Conservation (phyloP, 805 yeast species). For the Metschnikowia matae region DNA sequence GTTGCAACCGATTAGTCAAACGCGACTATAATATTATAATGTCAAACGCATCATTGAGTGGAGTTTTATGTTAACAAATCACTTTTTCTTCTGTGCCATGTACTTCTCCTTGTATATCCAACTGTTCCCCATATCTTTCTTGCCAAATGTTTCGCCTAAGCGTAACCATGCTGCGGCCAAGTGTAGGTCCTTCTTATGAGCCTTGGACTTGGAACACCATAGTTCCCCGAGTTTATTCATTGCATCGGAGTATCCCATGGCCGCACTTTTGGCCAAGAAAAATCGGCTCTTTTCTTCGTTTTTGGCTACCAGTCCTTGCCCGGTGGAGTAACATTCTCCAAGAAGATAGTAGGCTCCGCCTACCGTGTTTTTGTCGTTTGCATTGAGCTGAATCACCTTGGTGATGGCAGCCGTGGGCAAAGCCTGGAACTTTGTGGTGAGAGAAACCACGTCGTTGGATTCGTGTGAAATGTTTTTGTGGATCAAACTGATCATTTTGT, state of each 20-base stretch:
- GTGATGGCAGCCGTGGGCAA: constrained; percentile 23
- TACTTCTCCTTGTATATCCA: constrained; percentile 77
- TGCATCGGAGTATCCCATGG: constrained; percentile 64
- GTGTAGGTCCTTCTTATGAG: constrained; percentile 52
- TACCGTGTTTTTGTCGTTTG: constrained; percentile 38
- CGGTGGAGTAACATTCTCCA: constrained; percentile 52
- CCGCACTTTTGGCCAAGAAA: constrained; percentile 60
- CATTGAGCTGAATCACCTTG: constrained; percentile 26
- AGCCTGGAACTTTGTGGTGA: constrained; percentile 23
- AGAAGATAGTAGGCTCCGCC: constrained; percentile 54
- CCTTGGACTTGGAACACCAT: constrained; percentile 56
- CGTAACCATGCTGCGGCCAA: constrained; percentile 71
- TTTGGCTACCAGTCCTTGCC: constrained; percentile 49
- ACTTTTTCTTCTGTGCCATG: constrained; percentile 15
- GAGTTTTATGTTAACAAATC: background rate
- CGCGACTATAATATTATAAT: too few species aligned
- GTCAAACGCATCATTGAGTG: background rate
- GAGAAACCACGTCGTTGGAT: constrained; percentile 23
- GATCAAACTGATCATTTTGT: constrained; percentile 26
- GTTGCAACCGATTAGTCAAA: background rate
- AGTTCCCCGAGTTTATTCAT: constrained; percentile 66
- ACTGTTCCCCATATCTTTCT: constrained; percentile 58
- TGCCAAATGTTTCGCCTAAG: constrained; percentile 59
- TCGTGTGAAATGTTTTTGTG: constrained; percentile 22
- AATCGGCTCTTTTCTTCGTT: constrained; percentile 57